Evolutionary conservation across 1,284 basidiomycete species (phyloP), one percentile per base, ranked within the genome.

Genomic region (Marasmius oreades): DNA sequence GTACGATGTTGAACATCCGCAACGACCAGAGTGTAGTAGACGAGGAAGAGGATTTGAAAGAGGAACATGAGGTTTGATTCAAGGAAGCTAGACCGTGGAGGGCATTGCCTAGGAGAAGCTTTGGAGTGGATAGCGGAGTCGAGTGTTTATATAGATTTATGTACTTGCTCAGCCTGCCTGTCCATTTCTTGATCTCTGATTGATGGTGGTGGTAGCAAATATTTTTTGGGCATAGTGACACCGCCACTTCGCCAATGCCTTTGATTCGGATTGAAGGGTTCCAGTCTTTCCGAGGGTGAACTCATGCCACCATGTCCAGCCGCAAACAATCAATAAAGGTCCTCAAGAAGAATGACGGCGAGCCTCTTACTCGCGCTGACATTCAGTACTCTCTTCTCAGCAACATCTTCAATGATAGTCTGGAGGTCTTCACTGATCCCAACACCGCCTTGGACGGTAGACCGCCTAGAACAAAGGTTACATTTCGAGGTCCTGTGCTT

Each of bases 341-440:
- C 55, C 78, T 86, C 64, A 84, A 86, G 69, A 79, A 78, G 64
- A 72, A 69, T 52, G 85, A 87, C 64, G 82, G 81, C 26, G 81
- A 85, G 64, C 80, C 83, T 37, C 71, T 87, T 52, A 82, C 77
- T 57, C 77, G 85, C 47, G 72, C 73, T 55, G 90, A 92, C 70
- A 79, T 92, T 55, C 88, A 92, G 71, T 90, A 84, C 69, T 86
- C 90, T 66, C 76, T 92, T 39, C 81, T 93, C 54, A 71, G 81
- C 62, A 73, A 77, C 64, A 80, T 93, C 61, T 93, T 92, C 70
- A 72, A 74, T 54, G 73, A 80, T 65, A 65, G 64, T 4, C 67
- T 84, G 59, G 72, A 78, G 59, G 82, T 90, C 63, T 93, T 93
- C 71, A 79, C 81, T 54, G 80, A 90, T 69, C 78, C 80, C 20